phyloP scores from a whole-genome alignment of 2,329 filamentous ascomycete genomes.

The Chaetomiaceae sp. region DNA sequence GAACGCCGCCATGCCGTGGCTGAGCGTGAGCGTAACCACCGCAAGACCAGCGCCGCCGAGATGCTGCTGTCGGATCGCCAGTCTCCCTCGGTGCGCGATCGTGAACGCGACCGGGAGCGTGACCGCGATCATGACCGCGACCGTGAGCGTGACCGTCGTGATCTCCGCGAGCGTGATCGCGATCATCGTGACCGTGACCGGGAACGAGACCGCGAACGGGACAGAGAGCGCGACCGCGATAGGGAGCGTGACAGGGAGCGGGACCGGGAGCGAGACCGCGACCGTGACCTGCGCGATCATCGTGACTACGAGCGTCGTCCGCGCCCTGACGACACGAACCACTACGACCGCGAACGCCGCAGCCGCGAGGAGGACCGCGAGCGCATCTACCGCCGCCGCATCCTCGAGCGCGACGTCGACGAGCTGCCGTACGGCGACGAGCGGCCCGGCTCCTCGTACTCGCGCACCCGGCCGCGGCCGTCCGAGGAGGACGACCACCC shows the following conservation, averaged over 20 bases:
- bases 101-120: constrained; percentile 35
- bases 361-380: constrained; percentile 89
- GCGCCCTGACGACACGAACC: constrained; percentile 55
- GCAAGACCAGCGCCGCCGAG: constrained; percentile 68
- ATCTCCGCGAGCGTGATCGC: constrained; percentile 31
- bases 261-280: constrained; percentile 33
- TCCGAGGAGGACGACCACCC: constrained; percentile 65
- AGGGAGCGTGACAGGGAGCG: constrained; percentile 20
- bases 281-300: constrained; percentile 31
- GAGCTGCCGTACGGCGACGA: constrained; percentile 88
- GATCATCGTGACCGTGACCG: constrained; percentile 28
- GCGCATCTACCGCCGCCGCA: constrained; percentile 73
- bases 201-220: constrained; percentile 28
- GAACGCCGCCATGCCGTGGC: constrained; percentile 90
- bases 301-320: constrained; percentile 43
- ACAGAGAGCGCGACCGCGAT: constrained; percentile 36
- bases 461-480: constrained; percentile 61
- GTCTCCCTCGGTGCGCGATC: constrained; percentile 37
- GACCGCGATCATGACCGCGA: constrained; percentile 28
- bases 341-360: constrained; percentile 80
- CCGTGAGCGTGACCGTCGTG: constrained; percentile 29
- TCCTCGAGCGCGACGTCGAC: constrained; percentile 67
- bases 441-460: constrained; percentile 42
- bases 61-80: constrained; percentile 51
- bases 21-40: constrained; percentile 88